phyloP scores from a whole-genome alignment of 148 eudicot species.

The Cornus florida region DNA sequence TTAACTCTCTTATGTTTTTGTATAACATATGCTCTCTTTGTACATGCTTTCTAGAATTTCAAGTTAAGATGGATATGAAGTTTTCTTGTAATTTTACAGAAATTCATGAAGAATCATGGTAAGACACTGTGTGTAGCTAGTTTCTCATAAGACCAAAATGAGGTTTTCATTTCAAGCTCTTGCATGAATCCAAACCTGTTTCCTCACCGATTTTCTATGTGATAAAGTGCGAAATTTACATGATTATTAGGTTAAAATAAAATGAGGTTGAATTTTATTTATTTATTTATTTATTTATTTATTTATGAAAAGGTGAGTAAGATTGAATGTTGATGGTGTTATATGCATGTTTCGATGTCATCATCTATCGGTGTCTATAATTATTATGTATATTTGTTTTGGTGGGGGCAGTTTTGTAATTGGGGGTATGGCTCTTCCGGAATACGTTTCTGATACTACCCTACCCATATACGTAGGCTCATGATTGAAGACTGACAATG shows the following conservation, averaged over 20 bases:
- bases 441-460: neutral
- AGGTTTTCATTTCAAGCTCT: neutral
- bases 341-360: neutral
- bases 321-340: too few species aligned
- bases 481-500: constrained; percentile 2
- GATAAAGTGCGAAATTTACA: too few species aligned
- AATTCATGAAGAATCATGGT: neutral
- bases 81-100: too few species aligned
- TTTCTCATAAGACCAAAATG: too few species aligned
- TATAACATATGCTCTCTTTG: too few species aligned
- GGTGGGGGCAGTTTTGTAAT: neutral
- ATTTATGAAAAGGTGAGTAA: too few species aligned
- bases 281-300: too few species aligned
- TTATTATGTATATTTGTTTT: neutral
- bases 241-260: too few species aligned
- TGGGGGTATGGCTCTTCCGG: neutral
- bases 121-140: too few species aligned
- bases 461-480: neutral
- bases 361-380: neutral
- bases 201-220: too few species aligned
- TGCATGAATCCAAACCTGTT: neutral
- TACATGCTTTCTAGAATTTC: too few species aligned
- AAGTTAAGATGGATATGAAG: neutral
- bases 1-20: neutral
- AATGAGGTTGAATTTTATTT: too few species aligned